Conservation (phyloP, 1,139 yeast genomes). For the Arxiozyma bovina region DNA sequence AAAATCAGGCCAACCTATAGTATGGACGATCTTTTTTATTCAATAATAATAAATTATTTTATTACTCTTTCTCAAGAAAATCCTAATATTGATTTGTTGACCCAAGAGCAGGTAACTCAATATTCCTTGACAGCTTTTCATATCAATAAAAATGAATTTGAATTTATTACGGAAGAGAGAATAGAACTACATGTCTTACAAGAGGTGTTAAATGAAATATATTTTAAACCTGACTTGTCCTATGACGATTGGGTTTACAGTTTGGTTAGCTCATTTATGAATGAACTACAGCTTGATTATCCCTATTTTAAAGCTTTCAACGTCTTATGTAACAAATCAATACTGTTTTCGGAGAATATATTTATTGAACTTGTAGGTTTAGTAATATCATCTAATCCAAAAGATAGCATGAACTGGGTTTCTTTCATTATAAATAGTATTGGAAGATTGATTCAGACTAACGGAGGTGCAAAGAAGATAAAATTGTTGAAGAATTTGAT, state of each 20-base stretch:
- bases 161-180: neutral
- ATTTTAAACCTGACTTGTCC: neutral
- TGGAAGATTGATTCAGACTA: neutral
- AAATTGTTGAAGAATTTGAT: neutral
- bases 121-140: neutral
- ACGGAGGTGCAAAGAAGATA: neutral
- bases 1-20: neutral
- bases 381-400: neutral
- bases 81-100: neutral
- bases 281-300: neutral
- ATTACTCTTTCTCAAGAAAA: neutral
- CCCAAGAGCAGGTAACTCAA: neutral
- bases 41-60: neutral
- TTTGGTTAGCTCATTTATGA: neutral
- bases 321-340: neutral
- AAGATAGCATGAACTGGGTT: neutral
- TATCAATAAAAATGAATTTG: neutral
- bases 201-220: neutral
- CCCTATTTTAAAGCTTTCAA: neutral
- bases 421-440: neutral
- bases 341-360: neutral
- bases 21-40: neutral
- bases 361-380: conserved; percentile 1
- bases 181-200: neutral
- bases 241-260: neutral